phyloP scores from a whole-genome alignment of 176 grass and related monocot species.

The Carex cristatella region DNA sequence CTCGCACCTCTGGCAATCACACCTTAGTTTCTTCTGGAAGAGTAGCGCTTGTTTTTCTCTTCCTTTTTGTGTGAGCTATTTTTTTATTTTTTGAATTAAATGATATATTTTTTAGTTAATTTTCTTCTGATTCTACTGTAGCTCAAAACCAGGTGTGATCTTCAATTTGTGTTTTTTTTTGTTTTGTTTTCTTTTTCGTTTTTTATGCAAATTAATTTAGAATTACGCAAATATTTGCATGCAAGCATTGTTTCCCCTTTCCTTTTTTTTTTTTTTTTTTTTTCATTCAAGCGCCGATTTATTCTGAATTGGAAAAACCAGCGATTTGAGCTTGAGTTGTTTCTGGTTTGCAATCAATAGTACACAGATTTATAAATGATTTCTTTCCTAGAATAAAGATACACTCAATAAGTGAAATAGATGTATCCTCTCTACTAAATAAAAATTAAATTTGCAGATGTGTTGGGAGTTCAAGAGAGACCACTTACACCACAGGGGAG shows the following conservation, averaged over 20 bases:
- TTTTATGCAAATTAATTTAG: background rate
- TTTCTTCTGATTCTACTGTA: background rate
- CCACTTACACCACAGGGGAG: slow-evolving; percentile 15
- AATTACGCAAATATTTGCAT: background rate
- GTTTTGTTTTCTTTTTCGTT: background rate
- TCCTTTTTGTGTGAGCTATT: background rate
- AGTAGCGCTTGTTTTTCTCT: background rate
- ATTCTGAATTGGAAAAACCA: background rate
- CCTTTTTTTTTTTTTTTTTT: background rate
- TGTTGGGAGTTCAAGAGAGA: slow-evolving; percentile 25
- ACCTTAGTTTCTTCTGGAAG: background rate
- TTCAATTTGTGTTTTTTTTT: background rate
- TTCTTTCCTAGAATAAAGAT: background rate
- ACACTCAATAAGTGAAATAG: background rate
- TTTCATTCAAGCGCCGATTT: background rate
- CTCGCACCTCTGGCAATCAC: slow-evolving; percentile 13
- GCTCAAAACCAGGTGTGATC: slow-evolving; percentile 1
- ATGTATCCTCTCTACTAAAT: background rate
- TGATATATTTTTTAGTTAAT: background rate
- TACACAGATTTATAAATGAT: background rate
- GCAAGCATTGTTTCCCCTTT: background rate
- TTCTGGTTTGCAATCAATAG: background rate
- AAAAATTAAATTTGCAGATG: slow-evolving; percentile 15
- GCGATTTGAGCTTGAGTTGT: background rate
- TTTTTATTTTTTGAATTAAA: background rate